Evolutionary conservation across 1,284 basidiomycete species (phyloP), one percentile per base, ranked within the genome.

Genomic region (Cystobasidium sp.): DNA sequence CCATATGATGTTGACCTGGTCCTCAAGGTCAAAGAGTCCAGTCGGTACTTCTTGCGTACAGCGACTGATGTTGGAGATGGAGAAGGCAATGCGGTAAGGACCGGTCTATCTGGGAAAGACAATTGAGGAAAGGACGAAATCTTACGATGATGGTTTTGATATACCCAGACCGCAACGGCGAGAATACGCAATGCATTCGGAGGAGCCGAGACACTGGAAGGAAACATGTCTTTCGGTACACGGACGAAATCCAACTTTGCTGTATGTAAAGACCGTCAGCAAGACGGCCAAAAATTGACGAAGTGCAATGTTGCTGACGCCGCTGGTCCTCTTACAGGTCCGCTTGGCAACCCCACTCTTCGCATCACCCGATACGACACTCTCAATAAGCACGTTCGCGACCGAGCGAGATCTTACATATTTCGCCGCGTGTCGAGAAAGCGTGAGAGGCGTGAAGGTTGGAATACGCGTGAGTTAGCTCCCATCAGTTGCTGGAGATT

Each of bases 31-130:
- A 87, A 87, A 56, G 94, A 97, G 81, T 88, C 88, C 65, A 89
- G 92, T 0, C 84, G 92, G 43, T 88, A 91, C 78, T 94, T 88
- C 79, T 81, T 96, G 24, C 94, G 92, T 79, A 93, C 90, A 0
- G 88, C 91, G 1, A 98, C 96, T 0, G 94, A 98, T 80, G 86
- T 98, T 4, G 97, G 97, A 9, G 94, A 97, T 73, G 91, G 91
- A 66, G 96, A 98, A 82, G 96, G 93, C 8, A 93, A 86, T 68
- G 93, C 92, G 24, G 93, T 92, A 80, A 80, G 91, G 87, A 20
- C 24, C 16, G 4, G 2, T 31, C 18, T 47, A 18, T 24, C 9
- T 63, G 51, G 44, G 52, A 76, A 20, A 37, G 18, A 16, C n/a
- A 24, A 47, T 39, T n/a, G 18, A 31, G 31, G 31, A 31, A 31